phyloP scores from a whole-genome alignment of 805 yeast species.

The Myxozyma sirexii region DNA sequence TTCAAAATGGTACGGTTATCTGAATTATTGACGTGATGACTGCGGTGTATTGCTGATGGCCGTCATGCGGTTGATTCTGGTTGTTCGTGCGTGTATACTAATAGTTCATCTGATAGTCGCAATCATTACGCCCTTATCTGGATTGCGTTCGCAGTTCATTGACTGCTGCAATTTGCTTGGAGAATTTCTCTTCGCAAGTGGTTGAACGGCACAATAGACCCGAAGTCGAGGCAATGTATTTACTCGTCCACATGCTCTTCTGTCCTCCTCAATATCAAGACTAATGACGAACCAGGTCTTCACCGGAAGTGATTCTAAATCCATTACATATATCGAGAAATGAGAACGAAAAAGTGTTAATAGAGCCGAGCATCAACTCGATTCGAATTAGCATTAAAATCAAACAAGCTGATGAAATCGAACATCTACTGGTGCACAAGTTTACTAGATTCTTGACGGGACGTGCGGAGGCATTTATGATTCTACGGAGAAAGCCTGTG shows the following conservation, averaged over 20 bases:
- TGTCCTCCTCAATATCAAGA: neutral
- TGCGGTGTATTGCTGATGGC: no score
- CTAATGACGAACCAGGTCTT: slow-evolving; percentile 52
- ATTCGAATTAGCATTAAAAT: slow-evolving; percentile 88
- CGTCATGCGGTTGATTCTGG: no score
- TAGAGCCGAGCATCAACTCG: slow-evolving; percentile 92
- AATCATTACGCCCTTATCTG: slow-evolving; percentile 92
- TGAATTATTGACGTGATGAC: no score
- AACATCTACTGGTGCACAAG: slow-evolving; percentile 88
- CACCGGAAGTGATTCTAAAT: slow-evolving; percentile 81
- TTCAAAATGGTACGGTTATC: neutral
- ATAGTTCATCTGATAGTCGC: slow-evolving; percentile 63
- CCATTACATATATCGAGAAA: slow-evolving; percentile 91
- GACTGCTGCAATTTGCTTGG: slow-evolving; percentile 89
- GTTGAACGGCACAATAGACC: slow-evolving; percentile 98
- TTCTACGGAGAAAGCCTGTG: slow-evolving; percentile 87
- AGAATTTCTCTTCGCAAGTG: slow-evolving; percentile 91
- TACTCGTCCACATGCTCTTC: neutral
- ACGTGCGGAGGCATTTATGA: slow-evolving; percentile 92
- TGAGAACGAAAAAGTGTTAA: slow-evolving; percentile 87
- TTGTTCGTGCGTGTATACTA: no score
- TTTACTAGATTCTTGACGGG: slow-evolving; percentile 92
- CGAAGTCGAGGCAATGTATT: slow-evolving; percentile 77
- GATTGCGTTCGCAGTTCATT: slow-evolving; percentile 91
- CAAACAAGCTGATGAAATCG: slow-evolving; percentile 97